Conservation (phyloP, 805 yeast species). For the Candida sphagnicola region DNA sequence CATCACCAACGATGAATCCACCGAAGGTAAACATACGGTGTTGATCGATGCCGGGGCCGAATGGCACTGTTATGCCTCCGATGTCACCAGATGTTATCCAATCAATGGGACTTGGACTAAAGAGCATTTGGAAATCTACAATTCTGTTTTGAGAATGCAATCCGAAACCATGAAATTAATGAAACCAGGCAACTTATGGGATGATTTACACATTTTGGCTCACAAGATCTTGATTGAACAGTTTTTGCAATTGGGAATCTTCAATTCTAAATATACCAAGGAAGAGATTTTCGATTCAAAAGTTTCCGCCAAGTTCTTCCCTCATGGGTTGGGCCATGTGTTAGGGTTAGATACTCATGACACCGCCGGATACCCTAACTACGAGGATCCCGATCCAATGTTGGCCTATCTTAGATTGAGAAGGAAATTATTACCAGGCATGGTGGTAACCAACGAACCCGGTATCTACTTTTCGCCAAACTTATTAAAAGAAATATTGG, state of each 20-base stretch:
- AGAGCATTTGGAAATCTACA: slow-evolving; percentile 82
- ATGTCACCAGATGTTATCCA: slow-evolving; percentile 95
- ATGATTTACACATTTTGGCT: slow-evolving; percentile 72
- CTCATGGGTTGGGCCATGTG: slow-evolving; percentile 94
- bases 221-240: slow-evolving; percentile 73
- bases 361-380: slow-evolving; percentile 85
- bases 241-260: slow-evolving; percentile 72
- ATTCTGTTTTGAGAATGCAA: slow-evolving; percentile 82
- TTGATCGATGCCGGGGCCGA: slow-evolving; percentile 97
- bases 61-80: slow-evolving; percentile 90
- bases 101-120: slow-evolving; percentile 83
- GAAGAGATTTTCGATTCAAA: slow-evolving; percentile 69
- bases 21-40: slow-evolving; percentile 57
- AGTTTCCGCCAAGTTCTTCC: slow-evolving; percentile 77
- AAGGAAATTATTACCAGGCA: slow-evolving; percentile 63
- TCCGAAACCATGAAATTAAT: slow-evolving; percentile 61
- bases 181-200: slow-evolving; percentile 85
- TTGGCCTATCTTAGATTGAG: slow-evolving; percentile 77
- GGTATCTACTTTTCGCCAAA: slow-evolving; percentile 89
- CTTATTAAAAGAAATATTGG: slow-evolving; percentile 60
- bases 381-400: slow-evolving; percentile 76
- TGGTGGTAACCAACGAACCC: slow-evolving; percentile 94
- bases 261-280: slow-evolving; percentile 48
- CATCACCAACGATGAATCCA: slow-evolving; percentile 63
- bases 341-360: slow-evolving; percentile 96